These are phyloP conservation scores for Scolecobasidium constrictum DNA, from an alignment of 2,329 filamentous ascomycete genomes.

Conservation along the genomic window DNA sequence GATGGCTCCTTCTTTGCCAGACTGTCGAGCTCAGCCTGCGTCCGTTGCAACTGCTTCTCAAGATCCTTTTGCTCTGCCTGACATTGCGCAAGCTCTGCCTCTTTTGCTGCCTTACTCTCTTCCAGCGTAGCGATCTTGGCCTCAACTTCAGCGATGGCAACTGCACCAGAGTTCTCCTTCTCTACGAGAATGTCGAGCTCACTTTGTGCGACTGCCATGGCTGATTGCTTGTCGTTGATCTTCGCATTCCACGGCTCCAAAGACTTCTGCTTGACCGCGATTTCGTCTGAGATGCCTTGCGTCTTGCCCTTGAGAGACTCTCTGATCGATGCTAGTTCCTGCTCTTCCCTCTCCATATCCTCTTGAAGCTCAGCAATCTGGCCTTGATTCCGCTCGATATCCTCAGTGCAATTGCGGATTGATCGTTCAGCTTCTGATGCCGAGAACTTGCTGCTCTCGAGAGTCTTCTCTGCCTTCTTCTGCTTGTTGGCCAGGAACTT, in stretches of 20 bases:
- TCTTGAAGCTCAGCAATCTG: constrained; percentile 69
- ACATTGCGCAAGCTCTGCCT: constrained; percentile 63
- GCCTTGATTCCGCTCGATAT: constrained; percentile 65
- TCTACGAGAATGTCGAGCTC: constrained; percentile 87
- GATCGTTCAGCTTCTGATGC: constrained; percentile 65
- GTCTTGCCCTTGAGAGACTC: constrained; percentile 91
- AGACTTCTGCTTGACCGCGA: constrained; percentile 82
- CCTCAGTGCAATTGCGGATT: constrained; percentile 64
- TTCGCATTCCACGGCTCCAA: constrained; percentile 95
- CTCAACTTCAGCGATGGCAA: constrained; percentile 73
- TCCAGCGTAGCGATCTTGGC: constrained; percentile 66
- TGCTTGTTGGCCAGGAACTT: constrained; percentile 87
- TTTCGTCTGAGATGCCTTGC: constrained; percentile 85
- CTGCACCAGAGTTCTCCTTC: constrained; percentile 75
- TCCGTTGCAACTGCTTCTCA: constrained; percentile 61
- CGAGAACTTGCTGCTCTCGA: constrained; percentile 64
- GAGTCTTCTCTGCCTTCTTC: constrained; percentile 88
- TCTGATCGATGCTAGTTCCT: constrained; percentile 70
- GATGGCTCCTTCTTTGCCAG: constrained; percentile 70
- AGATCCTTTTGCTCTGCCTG: constrained; percentile 61
- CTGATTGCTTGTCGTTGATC: constrained; percentile 90
- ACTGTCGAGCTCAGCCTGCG: constrained; percentile 62
- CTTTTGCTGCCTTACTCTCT: constrained; percentile 59
- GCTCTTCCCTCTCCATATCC: constrained; percentile 67
- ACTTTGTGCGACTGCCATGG: constrained; percentile 87